These are phyloP conservation scores for Papiliotrema nemorosa DNA, from an alignment of 1,284 basidiomycete genomes.

Conservation along the genomic window DNA sequence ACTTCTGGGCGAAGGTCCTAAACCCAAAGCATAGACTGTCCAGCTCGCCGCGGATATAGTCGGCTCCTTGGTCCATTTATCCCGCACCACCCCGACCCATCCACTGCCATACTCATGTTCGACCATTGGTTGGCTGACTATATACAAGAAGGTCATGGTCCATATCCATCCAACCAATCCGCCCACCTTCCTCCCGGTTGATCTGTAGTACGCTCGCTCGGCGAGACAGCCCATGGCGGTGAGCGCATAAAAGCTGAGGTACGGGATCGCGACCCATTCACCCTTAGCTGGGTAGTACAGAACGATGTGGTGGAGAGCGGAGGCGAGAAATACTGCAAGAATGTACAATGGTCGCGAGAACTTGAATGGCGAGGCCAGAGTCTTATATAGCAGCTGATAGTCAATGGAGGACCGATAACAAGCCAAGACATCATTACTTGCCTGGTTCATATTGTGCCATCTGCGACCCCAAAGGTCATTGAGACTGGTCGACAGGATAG, in stretches of 20 bases:
- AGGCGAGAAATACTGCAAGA: conserved; percentile 2
- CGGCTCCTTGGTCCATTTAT: neutral
- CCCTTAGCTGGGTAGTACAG: neutral
- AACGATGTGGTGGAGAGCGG: conserved; percentile 2
- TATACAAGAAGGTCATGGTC: neutral
- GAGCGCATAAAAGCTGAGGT: conserved; percentile 1
- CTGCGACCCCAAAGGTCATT: conserved; percentile 1
- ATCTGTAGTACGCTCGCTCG: conserved; percentile 2
- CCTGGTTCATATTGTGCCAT: neutral
- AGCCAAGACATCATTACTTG: neutral
- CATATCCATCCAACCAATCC: conserved; percentile 4
- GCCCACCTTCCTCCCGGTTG: conserved; percentile 1
- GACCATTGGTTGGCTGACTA: conserved; percentile 2
- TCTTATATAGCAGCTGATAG: neutral
- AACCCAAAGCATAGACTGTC: neutral
- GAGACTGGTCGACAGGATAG: neutral
- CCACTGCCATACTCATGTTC: neutral
- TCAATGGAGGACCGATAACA: neutral
- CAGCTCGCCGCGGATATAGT: neutral
- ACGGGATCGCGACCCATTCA: neutral
- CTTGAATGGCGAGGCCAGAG: neutral
- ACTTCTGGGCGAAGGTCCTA: neutral
- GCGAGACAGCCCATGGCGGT: neutral
- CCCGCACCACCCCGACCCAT: conserved; percentile 1
- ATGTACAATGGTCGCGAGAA: conserved; percentile 4